A percentile compares a stretch with the other conserved stretches of the same genome.
Conservation (phyloP, 2,329 filamentous ascomycete species). For the Aquanectria penicillioides region DNA sequence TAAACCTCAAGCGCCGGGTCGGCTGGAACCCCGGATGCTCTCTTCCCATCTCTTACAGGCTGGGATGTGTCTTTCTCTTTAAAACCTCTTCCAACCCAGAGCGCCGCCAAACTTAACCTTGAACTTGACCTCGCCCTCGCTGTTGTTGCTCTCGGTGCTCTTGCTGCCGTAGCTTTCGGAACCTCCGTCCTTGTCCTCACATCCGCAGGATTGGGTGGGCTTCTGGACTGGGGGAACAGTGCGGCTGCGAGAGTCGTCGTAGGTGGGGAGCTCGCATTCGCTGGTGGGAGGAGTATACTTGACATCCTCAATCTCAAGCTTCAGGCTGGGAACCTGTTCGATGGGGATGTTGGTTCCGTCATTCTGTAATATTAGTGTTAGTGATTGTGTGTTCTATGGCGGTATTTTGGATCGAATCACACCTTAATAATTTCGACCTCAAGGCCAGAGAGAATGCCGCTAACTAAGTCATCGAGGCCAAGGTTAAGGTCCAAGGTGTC, state of each 20-base stretch:
- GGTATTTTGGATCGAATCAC: not conserved
- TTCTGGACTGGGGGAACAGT: constrained; percentile 19
- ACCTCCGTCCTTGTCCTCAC: not conserved
- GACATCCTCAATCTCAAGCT: constrained; percentile 49
- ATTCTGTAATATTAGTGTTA: constrained; percentile 32
- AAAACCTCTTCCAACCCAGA: not conserved
- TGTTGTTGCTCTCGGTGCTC: not conserved
- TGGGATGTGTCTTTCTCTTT: not conserved
- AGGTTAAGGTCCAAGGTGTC: constrained; percentile 56
- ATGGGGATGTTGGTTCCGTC: constrained; percentile 45
- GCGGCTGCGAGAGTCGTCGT: constrained; percentile 31
- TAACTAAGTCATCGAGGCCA: constrained; percentile 35
- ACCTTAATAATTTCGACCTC: constrained; percentile 49
- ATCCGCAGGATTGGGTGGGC: constrained; percentile 1
- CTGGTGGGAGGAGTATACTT: constrained; percentile 39
- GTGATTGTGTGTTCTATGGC: not conserved
- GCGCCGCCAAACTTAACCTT: not conserved
- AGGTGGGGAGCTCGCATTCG: constrained; percentile 42
- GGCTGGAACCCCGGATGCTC: not conserved
- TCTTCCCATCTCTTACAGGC: not conserved
- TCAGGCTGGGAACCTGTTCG: constrained; percentile 45
- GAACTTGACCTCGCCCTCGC: not conserved
- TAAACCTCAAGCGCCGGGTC: constrained; percentile 1
- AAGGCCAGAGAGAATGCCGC: constrained; percentile 40
- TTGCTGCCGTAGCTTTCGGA: not conserved